Base-by-base conservation (phyloP, 108 stramenopile genomes). In the Cyclotella baltica region DNA sequence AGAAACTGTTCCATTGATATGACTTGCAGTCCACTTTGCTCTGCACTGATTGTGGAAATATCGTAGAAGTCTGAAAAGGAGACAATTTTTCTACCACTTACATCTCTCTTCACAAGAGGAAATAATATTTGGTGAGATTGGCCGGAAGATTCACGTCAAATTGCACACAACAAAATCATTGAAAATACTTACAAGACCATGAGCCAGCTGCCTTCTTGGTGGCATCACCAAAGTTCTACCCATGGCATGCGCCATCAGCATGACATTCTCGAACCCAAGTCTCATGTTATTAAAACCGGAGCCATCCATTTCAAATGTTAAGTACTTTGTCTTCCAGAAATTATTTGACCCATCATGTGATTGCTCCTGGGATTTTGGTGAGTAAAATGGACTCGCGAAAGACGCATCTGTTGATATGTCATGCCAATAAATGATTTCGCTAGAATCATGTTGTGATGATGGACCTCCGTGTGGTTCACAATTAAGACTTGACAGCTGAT, bases 211-310 rank as follows among this genome's bases (percentile, higher is more conserved):
- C 56, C 85, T 56, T 53, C 76, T 62, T 6, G 89, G 89, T 33
- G 91, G 91, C 48, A 92, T 74, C 46, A 92, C 91, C 61, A 92
- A 67, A 29, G 86, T 90, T 10, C 91, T 65, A 6, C 88, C 90
- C 72, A 88, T 92, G 13, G 87, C 86, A 62, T 78, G 81, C 9
- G 91, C 89, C 15, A 92, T 52, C 4, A 86, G 62, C 16, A 89
- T 58, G 15, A 85, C 74, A 46, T 83, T 87, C 80, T 92, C 91
- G 48, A 92, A 72, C n/a, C 77, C 77, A 73, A 92, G 80, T 40
- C 91, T 88, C 34, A 88, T 84, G 76, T 92, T 90, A 62, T 92
- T 92, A 69, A 81, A 92, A 19, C 89, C 91, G 25, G 62, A 75
- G 11, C 31, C 53, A 69, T 92, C 91, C 62, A 87, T 83, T 82